Conservation (phyloP, 495 filamentous ascomycete genomes). For the Penicillium antarcticum region DNA sequence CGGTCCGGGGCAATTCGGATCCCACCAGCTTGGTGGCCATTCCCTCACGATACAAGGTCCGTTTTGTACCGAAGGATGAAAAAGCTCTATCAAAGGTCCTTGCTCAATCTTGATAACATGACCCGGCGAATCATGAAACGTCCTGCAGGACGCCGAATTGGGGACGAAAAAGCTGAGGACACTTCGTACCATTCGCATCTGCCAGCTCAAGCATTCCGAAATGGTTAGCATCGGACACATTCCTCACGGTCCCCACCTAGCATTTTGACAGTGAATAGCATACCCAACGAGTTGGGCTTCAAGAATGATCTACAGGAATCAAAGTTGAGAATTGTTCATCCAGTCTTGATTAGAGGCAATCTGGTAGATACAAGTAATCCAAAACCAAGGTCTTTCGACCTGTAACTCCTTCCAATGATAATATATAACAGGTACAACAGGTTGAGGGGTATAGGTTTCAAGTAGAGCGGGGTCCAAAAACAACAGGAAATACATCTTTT, state of each 20-base stretch:
- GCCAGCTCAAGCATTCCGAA: neutral
- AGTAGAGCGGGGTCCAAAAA: neutral
- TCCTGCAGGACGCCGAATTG: neutral
- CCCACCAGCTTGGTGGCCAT: constrained; percentile 57
- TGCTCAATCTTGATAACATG: constrained; percentile 9
- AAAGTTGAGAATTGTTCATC: neutral
- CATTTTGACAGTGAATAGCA: neutral
- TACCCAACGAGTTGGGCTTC: neutral
- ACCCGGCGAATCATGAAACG: neutral
- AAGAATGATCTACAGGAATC: neutral
- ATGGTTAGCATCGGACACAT: neutral
- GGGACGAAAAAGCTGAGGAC: neutral
- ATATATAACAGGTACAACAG: constrained; percentile 5
- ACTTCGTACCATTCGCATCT: too few relatives aligned
- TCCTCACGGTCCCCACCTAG: neutral
- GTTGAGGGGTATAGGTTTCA: constrained; percentile 2
- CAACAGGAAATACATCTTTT: constrained; percentile 1
- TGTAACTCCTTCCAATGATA: constrained; percentile 3
- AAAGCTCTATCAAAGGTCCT: constrained; percentile 33
- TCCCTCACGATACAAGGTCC: constrained; percentile 52
- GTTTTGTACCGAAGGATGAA: constrained; percentile 52
- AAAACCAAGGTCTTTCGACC: neutral
- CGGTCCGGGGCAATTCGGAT: constrained; percentile 52
- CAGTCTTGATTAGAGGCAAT: neutral
- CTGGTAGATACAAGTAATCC: neutral